Base-by-base conservation (phyloP, 208 protist species). In the Histomonas meleagridis region DNA sequence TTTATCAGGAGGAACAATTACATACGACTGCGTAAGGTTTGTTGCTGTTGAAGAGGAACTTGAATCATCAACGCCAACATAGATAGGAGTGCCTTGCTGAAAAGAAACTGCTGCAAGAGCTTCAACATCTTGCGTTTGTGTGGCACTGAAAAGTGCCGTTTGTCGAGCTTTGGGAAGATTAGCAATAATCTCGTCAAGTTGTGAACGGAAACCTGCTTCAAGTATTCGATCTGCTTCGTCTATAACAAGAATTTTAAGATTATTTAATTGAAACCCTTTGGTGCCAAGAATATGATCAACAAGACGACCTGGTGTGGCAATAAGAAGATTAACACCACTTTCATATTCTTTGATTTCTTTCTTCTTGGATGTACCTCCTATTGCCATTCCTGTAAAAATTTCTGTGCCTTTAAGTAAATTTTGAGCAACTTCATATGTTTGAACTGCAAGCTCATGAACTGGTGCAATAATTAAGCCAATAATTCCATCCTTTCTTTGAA, bases 201-300 rank as follows among this genome's bases (percentile, higher is more conserved):
- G 97, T 91, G 99, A 97, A 93, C 99, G 97, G 93, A 98, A 99
- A 69, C 95, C 97, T 70, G 98, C 96, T 93, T 99, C 97, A 16
- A 99, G 95, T 62, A 99, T 97, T 69, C 98, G 96, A 94, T 99
- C 98, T 7, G 98, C 98, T 95, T 99, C 98, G 94, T 99, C 98
- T 46, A 99, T 97, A 65, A 98, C 95, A 38, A 99, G 95, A 79
- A 96, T 38, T 92, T 91, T 70, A 18, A 91, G 14, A 65, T 57
- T 79, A 32, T 10, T 4, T 32, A 86, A 62, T 76, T 35, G 48
- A 69, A 40, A 90, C 46, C 62, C 48, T 28, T 95, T 96, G 35
- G 98, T 99, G 92, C 97, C 96, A 94, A 97, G 96, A 55, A 99
- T 94, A 93, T 99, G 98, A 94, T 99, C 98, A 26, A 99, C 95